These are phyloP conservation scores for Lachancea cidri DNA, from an alignment of 805 yeast genomes.

Conservation along the genomic window DNA sequence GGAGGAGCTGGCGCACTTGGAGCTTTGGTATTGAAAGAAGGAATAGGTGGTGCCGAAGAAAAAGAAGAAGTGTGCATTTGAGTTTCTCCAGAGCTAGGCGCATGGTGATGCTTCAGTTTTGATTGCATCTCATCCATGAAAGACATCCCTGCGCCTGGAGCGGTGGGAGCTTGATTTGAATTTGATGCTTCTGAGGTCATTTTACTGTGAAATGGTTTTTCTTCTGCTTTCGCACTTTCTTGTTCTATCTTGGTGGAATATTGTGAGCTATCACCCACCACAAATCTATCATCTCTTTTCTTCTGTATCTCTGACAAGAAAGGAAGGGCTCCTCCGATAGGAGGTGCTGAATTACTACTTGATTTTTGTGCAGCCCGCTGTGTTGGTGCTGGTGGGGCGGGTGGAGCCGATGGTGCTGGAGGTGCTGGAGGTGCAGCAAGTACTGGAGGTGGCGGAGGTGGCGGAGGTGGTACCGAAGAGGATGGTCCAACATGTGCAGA, in stretches of 20 bases:
- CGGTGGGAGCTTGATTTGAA: slow-evolving; percentile 12
- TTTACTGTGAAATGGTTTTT: slow-evolving; percentile 17
- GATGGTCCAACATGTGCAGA: slow-evolving; percentile 25
- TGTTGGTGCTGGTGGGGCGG: slow-evolving; percentile 21
- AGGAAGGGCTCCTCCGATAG: slow-evolving; percentile 40
- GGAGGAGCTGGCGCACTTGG: slow-evolving; percentile 14
- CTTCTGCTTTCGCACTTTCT: slow-evolving; percentile 6
- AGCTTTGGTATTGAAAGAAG: slow-evolving; percentile 10
- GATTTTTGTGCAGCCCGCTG: slow-evolving; percentile 3
- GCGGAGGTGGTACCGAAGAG: slow-evolving; percentile 19
- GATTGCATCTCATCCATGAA: slow-evolving; percentile 30
- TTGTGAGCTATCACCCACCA: slow-evolving; percentile 36
- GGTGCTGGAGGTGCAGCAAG: slow-evolving; percentile 22
- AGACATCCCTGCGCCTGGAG: slow-evolving; percentile 23
- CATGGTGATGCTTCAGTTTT: slow-evolving; percentile 15
- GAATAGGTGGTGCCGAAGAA: slow-evolving; percentile 10
- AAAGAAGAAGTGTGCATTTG: too few species aligned
- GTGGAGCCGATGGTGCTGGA: slow-evolving; percentile 16
- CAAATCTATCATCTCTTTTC: slow-evolving; percentile 43
- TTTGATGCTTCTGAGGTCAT: slow-evolving; percentile 1
- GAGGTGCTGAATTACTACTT: slow-evolving; percentile 4
- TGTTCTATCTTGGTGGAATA: slow-evolving; percentile 25
- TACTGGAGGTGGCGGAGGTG: slow-evolving; percentile 23
- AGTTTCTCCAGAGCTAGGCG: slow-evolving; percentile 2
- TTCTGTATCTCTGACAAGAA: slow-evolving; percentile 47